phyloP scores from a whole-genome alignment of 2,329 filamentous ascomycete genomes.

The Fragosphaeria purpurea region DNA sequence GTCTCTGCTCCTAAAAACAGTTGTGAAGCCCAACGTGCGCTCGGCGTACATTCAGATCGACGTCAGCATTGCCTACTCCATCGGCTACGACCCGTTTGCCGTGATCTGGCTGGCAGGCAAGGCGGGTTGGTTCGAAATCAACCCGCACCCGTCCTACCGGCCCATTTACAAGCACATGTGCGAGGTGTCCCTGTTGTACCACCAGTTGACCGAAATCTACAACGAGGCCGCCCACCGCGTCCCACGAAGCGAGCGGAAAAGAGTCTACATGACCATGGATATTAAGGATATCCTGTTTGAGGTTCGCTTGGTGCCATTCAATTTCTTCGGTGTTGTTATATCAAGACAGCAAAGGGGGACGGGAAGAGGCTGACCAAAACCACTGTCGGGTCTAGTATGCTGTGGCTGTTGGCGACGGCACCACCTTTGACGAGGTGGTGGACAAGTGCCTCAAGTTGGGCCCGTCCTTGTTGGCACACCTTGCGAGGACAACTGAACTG shows the following conservation, averaged over 20 bases:
- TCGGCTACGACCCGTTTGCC: slow-evolving; percentile 42
- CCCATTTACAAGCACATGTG: slow-evolving; percentile 49
- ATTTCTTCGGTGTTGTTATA: too few species aligned
- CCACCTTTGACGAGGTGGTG: slow-evolving; percentile 38
- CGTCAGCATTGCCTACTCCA: slow-evolving; percentile 39
- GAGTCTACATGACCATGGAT: slow-evolving; percentile 17
- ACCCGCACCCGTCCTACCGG: slow-evolving; percentile 47
- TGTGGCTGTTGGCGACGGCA: slow-evolving; percentile 40
- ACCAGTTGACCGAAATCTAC: slow-evolving; percentile 51
- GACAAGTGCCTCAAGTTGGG: slow-evolving; percentile 38
- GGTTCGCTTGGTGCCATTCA: too few species aligned
- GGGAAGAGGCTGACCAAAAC: too few species aligned
- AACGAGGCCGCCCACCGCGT: slow-evolving; percentile 18
- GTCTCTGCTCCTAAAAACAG: slow-evolving; percentile 12
- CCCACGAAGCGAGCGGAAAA: slow-evolving; percentile 26
- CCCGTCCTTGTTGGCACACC: slow-evolving; percentile 42
- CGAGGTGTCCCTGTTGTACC: slow-evolving; percentile 54
- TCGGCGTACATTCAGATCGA: slow-evolving; percentile 43
- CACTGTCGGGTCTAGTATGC: slow-evolving; percentile 28
- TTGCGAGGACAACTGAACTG: slow-evolving; percentile 29
- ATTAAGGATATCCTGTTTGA: slow-evolving; percentile 26
- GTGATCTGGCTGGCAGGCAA: slow-evolving; percentile 56
- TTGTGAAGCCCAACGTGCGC: slow-evolving; percentile 22
- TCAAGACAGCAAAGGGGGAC: too few species aligned
- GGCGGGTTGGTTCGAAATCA: slow-evolving; percentile 60